Base-by-base conservation (phyloP, 75 land plant genomes). In the Azolla pinnata region DNA sequence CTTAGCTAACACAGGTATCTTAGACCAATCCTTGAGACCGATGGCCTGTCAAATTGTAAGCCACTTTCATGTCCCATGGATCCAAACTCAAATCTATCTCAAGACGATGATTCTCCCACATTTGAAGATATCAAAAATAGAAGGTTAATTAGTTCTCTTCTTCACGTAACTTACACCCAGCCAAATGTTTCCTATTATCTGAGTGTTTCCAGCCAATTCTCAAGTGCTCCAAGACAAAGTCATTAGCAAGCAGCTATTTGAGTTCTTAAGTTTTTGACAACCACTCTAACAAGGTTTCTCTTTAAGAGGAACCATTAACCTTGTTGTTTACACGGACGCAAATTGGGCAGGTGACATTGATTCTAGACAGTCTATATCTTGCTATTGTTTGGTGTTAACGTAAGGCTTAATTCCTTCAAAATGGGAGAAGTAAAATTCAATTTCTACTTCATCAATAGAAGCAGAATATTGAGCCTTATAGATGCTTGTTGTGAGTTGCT, bases 341-440 rank as follows among this genome's bases (percentile, higher is more conserved):
- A 63, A 74, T 52, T 74, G 45, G 54, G 63, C 52, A 33, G 67
- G 67, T 33, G 44, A 38, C 34, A 10, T 35, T 12, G 67, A 68
- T 63, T 54, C 54, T 56, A 56, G 38, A 56, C 60, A 50, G n/a
- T 65, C 59, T 23, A 74, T 62, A 0, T 67, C 62, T 16, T 56
- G 66, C 2, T 67, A 57, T 59, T 21, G 27, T 30, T 68, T 74
- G 23, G 27, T 38, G 26, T 17, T 73, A 30, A 60, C 64, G 0
- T 10, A 33, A 40, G 47, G 48, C 17, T 54, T 53, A 20, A 25
- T 74, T 34, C 58, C 72, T 2, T 75, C 67, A 62, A 31, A 38
- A 16, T 75, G 62, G 0, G 55, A 61, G 33, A 70, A 70, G 54
- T 0, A 69, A 53, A 19, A 42, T 8, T 35, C 23, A 30, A 55